Evolutionary conservation across 2,329 filamentous ascomycete genomes (phyloP), one percentile per base, ranked within the genome.

Genomic region (Diaporthe longicolla): DNA sequence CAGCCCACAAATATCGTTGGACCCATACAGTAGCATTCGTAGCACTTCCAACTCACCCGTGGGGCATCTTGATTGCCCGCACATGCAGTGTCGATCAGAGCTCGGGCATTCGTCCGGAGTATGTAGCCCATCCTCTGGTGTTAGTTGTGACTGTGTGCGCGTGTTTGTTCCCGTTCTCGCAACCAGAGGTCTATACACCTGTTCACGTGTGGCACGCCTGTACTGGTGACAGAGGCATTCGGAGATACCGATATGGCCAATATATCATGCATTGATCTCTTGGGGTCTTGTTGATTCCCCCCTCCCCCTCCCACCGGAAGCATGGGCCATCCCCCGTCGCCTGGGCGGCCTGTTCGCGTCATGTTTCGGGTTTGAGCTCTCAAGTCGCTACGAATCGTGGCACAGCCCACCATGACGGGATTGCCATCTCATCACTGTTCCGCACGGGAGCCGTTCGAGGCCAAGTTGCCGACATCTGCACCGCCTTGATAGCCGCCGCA

Each of bases 11-110:
- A 52, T 52, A 50, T 54, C 61, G 43, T 32, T 52, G 63, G 63
- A 66, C 45, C 63, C 63, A 52, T 66, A 52, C 63, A 66, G 63
- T 52, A 66, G 63, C 48, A 52, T 52, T 66, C 63, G 45, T 40
- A 52, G 63, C 63, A 66, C 63, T 66, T 66, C 63, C 63, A 66
- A 66, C 63, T 66, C 63, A 66, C 63, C 45, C 45, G 63, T 66
- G 63, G 63, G 63, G 63, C 63, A 66, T 66, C 63, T 66, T 66
- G 45, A 66, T 66, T 66, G 63, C 63, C 63, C 63, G 63, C 63
- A 66, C 63, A 66, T 66, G 63, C 63, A 66, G 48, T 37, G 63
- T 66, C 63, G 63, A 66, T 66, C 63, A 66, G 48, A 52, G 45
- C 63, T 26, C 63, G 63, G 63, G n/a, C 63, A 37, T 26, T 26